Percentiles rank a stretch among this genome's conserved stretches.
phyloP scores from a whole-genome alignment of 2,329 filamentous ascomycete genomes.

The Pseudogymnoascus sp. region DNA sequence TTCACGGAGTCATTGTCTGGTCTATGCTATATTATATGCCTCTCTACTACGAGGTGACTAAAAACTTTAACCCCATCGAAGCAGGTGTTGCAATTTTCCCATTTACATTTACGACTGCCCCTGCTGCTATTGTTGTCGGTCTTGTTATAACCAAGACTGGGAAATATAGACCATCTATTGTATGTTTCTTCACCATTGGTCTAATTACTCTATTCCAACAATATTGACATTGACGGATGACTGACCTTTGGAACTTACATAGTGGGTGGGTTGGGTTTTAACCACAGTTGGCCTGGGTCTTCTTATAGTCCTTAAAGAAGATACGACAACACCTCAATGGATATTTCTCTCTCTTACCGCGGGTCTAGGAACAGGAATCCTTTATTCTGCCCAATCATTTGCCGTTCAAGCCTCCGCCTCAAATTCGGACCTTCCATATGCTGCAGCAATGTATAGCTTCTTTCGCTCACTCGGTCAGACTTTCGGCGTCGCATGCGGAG shows the following conservation, averaged over 20 bases:
- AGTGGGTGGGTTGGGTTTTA: conserved; percentile 54
- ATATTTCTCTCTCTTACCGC: conserved; percentile 53
- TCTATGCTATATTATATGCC: conserved; percentile 47
- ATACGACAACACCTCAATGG: conserved; percentile 47
- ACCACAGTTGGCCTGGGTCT: conserved; percentile 51
- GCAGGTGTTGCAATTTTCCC: conserved; percentile 50
- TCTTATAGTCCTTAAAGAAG: conserved; percentile 39
- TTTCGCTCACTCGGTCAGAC: conserved; percentile 56
- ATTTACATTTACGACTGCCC: conserved; percentile 54
- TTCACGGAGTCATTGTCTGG: conserved; percentile 49
- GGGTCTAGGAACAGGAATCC: conserved; percentile 53
- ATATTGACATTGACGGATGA: not conserved
- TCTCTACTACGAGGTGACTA: conserved; percentile 42
- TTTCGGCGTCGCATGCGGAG: conserved; percentile 55
- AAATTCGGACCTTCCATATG: conserved; percentile 49
- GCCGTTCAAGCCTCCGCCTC: conserved; percentile 53
- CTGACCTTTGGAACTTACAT: conserved; percentile 33
- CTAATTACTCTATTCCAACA: too few species aligned
- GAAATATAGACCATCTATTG: conserved; percentile 40
- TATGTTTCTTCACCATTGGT: conserved; percentile 9
- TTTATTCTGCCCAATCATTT: conserved; percentile 55
- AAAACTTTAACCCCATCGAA: conserved; percentile 42
- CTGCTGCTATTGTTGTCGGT: conserved; percentile 46
- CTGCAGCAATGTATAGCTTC: conserved; percentile 59
- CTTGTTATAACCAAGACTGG: conserved; percentile 47